phyloP scores from a whole-genome alignment of 768 basidiomycete species.

The Xanthoconium purpureum region DNA sequence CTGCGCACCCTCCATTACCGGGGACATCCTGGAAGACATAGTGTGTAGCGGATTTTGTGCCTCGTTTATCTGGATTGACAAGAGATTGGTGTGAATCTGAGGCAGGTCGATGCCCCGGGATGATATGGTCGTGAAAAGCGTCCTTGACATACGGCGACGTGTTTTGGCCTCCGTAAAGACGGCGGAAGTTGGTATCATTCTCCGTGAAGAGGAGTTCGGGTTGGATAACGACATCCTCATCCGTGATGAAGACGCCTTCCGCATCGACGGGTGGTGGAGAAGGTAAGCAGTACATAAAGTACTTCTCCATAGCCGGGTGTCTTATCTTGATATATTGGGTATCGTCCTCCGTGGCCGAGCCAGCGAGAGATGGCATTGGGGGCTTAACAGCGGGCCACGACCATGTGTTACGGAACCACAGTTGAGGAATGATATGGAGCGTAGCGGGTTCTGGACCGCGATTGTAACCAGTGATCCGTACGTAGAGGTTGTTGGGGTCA shows the following conservation, averaged over 20 bases:
- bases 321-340: slow-evolving; percentile 64
- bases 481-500: slow-evolving; percentile 79
- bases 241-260: slow-evolving; percentile 57
- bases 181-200: slow-evolving; percentile 93
- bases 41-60: slow-evolving; percentile 93
- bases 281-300: slow-evolving; percentile 83
- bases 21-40: slow-evolving; percentile 87
- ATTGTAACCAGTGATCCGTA: slow-evolving; percentile 96
- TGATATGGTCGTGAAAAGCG: slow-evolving; percentile 97
- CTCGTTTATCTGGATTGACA: slow-evolving; percentile 81
- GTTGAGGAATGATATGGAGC: slow-evolving; percentile 89
- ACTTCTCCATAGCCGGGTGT: slow-evolving; percentile 73
- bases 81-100: slow-evolving; percentile 30
- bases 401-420: slow-evolving; percentile 99
- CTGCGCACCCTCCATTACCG: slow-evolving; percentile 87
- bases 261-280: slow-evolving; percentile 88
- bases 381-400: slow-evolving; percentile 81
- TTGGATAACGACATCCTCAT: slow-evolving; percentile 58
- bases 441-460: slow-evolving; percentile 94
- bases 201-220: slow-evolving; percentile 93
- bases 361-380: slow-evolving; percentile 57
- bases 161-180: slow-evolving; percentile 89
- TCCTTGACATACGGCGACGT: slow-evolving; percentile 85
- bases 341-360: slow-evolving; percentile 46
- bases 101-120: slow-evolving; percentile 72